Conservation (phyloP, 2,329 filamentous ascomycete genomes). For the Pseudocercospora vitis region DNA sequence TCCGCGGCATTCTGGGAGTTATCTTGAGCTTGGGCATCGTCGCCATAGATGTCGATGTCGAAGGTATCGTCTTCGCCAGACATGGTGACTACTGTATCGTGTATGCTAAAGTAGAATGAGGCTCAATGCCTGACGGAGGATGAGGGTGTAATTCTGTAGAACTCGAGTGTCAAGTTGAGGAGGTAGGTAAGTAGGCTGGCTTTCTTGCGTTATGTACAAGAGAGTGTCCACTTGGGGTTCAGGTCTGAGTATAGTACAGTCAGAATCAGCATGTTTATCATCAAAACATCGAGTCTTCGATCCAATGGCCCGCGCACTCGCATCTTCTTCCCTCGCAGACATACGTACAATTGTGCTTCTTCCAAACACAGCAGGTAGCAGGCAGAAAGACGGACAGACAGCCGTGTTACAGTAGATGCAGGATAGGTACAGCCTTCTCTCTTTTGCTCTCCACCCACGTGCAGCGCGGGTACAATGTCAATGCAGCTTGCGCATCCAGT, state of each 20-base stretch:
- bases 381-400: constrained; percentile 5
- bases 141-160: constrained; percentile 1
- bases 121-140: neutral
- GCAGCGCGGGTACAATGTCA: constrained; percentile 2
- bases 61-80: constrained; percentile 66
- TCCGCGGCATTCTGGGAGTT: constrained; percentile 29
- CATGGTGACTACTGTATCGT: constrained; percentile 27
- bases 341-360: constrained; percentile 29
- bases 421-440: constrained; percentile 10
- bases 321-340: constrained; percentile 14
- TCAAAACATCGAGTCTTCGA: constrained; percentile 1
- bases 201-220: constrained; percentile 28
- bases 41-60: constrained; percentile 70
- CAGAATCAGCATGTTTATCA: constrained; percentile 22
- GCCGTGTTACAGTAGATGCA: constrained; percentile 2
- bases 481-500: constrained; percentile 4
- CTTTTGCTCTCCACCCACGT: neutral
- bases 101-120: constrained; percentile 8
- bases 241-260: constrained; percentile 30
- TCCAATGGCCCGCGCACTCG: constrained; percentile 6
- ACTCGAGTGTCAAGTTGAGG: neutral
- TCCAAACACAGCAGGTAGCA: no score
- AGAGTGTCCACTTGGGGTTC: constrained; percentile 18
- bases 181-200: constrained; percentile 4
- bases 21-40: constrained; percentile 46